Conservation (phyloP, 164 flowering plant species). For the Saururus chinensis region DNA sequence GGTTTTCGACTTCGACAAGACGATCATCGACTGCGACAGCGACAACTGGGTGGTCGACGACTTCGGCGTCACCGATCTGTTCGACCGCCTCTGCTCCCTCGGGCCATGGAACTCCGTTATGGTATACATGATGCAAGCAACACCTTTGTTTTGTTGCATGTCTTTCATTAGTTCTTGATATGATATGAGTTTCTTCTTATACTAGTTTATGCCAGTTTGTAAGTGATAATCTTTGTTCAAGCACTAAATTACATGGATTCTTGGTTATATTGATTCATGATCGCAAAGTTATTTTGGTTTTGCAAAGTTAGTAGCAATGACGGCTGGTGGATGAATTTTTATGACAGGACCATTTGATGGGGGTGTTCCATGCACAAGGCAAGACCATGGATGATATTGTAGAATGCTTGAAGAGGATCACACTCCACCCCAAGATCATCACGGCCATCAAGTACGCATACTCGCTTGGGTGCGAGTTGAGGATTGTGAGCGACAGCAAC, state of each 20-base stretch:
- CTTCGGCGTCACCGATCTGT: background rate
- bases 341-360: conserved; percentile 49
- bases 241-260: no score
- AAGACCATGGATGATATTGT: conserved; percentile 46
- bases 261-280: no score
- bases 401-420: conserved; percentile 37
- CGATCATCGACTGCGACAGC: background rate
- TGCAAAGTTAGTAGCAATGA: no score
- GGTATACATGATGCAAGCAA: background rate
- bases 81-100: background rate
- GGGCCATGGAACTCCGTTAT: background rate
- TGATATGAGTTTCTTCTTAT: no score
- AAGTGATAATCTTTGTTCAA: no score
- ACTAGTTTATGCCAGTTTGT: no score
- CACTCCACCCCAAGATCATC: conserved; percentile 35
- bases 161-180: no score
- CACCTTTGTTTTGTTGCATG: no score
- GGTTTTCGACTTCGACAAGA: background rate
- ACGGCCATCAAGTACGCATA: conserved; percentile 51
- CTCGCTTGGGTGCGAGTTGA: conserved; percentile 70
- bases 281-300: no score
- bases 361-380: conserved; percentile 53
- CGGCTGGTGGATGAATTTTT: no score
- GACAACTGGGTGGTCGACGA: background rate
- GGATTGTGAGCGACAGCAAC: conserved; percentile 82